Percentiles rank a stretch among this genome's conserved stretches.
phyloP scores from a whole-genome alignment of 345 rosid genomes.

The Sapria himalayana region DNA sequence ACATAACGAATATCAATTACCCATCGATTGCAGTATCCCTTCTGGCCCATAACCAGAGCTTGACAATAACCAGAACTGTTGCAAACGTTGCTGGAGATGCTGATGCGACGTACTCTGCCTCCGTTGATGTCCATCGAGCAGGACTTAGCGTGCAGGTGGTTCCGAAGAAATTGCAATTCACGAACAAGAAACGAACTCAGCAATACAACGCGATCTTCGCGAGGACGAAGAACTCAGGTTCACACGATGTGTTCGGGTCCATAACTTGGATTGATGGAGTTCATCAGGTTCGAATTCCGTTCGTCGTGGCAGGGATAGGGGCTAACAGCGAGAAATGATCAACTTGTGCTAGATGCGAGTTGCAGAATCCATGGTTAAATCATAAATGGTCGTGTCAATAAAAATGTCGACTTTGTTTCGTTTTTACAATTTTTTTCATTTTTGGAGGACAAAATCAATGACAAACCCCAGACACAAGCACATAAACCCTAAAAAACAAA shows the following conservation, averaged over 20 bases:
- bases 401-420: too few species aligned
- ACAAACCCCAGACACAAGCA: too few species aligned
- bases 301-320: too few species aligned
- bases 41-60: constrained; percentile 16
- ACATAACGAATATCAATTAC: constrained; percentile 43
- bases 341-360: too few species aligned
- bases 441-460: too few species aligned
- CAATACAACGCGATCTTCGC: constrained; percentile 27
- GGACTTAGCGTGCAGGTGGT: constrained; percentile 18
- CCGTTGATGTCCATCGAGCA: constrained; percentile 14
- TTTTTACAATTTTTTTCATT: too few species aligned
- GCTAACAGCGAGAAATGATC: too few species aligned
- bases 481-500: too few species aligned
- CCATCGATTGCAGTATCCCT: constrained; percentile 48
- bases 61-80: constrained; percentile 27
- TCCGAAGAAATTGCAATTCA: constrained; percentile 30
- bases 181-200: constrained; percentile 21
- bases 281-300: constrained; percentile 32
- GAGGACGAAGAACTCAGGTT: constrained; percentile 5
- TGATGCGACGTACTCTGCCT: constrained; percentile 16
- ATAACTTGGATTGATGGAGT: constrained; percentile 41
- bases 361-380: too few species aligned
- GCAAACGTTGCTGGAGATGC: constrained; percentile 46
- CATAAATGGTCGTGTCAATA: too few species aligned
- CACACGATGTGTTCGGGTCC: constrained; percentile 35